These are phyloP conservation scores for Exophiala alcalophila DNA, from an alignment of 2,329 filamentous ascomycete genomes.

Conservation along the genomic window DNA sequence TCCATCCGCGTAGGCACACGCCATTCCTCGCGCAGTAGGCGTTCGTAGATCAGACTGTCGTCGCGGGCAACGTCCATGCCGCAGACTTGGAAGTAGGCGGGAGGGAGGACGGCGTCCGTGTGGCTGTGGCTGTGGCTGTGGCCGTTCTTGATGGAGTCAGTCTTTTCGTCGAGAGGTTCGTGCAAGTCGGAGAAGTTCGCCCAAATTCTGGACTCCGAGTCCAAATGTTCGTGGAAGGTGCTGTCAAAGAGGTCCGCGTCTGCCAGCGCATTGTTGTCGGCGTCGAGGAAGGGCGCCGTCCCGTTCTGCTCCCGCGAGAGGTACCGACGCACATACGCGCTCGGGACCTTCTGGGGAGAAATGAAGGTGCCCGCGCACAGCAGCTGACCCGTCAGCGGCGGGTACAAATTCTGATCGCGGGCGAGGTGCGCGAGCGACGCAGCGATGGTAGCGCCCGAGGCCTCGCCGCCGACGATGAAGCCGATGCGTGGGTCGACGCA, in stretches of 20 bases:
- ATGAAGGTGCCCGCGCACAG: constrained; percentile 42
- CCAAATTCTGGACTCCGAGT: constrained; percentile 33
- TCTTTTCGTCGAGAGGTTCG: constrained; percentile 24
- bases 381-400: constrained; percentile 47
- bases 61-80: constrained; percentile 53
- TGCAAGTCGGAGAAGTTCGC: constrained; percentile 37
- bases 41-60: constrained; percentile 54
- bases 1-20: constrained; percentile 46
- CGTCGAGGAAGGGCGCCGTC: constrained; percentile 37
- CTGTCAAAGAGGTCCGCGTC: too few relatives aligned
- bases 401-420: constrained; percentile 41
- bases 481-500: constrained; percentile 43
- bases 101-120: too few relatives aligned
- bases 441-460: constrained; percentile 46
- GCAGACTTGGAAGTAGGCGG: constrained; percentile 50
- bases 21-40: constrained; percentile 44
- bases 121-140: too few relatives aligned
- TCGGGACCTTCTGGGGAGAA: constrained; percentile 33
- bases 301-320: constrained; percentile 45
- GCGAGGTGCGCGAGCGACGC: constrained; percentile 41
- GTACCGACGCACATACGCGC: constrained; percentile 40
- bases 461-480: constrained; percentile 50
- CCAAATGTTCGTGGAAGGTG: constrained; percentile 35
- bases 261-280: constrained; percentile 29
- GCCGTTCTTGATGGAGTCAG: constrained; percentile 28